Evolutionary conservation across 2,329 filamentous ascomycete species (phyloP).

Genomic region (Colletotrichum destructivum): DNA sequence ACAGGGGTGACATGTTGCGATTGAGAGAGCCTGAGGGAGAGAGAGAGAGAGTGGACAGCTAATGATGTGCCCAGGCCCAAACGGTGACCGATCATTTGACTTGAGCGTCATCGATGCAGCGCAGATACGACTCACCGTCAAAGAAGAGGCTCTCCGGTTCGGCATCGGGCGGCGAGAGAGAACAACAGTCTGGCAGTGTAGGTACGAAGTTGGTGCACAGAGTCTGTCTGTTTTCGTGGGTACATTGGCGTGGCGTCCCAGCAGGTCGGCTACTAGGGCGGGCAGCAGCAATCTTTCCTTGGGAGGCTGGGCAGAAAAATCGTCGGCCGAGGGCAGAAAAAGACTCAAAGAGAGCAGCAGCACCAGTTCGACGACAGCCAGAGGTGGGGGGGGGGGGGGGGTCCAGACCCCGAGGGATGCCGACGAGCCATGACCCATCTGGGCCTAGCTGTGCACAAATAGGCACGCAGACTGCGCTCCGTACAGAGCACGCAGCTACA

Average conservation of each 20-base stretch:
- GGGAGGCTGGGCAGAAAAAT: constrained; percentile 36
- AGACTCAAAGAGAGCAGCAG: neutral
- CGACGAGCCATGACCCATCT: neutral
- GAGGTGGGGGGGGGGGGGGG: too few species aligned
- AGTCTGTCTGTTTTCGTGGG: too few species aligned
- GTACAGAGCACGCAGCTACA: neutral
- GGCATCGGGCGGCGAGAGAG: neutral
- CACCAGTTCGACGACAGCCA: constrained; percentile 1
- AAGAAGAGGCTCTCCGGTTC: neutral
- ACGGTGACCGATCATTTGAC: neutral
- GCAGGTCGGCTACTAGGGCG: constrained; percentile 29
- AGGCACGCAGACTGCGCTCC: neutral
- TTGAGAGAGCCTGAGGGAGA: neutral
- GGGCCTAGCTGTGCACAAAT: neutral
- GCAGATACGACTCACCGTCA: neutral
- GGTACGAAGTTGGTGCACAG: too few species aligned
- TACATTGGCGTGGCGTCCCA: constrained; percentile 4
- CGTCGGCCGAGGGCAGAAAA: constrained; percentile 9
- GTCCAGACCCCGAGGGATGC: neutral
- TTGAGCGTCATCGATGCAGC: neutral
- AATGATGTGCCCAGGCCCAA: neutral
- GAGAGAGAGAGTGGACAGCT: neutral
- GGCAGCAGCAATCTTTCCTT: neutral
- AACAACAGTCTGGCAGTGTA: neutral
- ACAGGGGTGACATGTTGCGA: constrained; percentile 1